phyloP scores from a whole-genome alignment of 106 monocot species.

The Hemerocallis citrina region DNA sequence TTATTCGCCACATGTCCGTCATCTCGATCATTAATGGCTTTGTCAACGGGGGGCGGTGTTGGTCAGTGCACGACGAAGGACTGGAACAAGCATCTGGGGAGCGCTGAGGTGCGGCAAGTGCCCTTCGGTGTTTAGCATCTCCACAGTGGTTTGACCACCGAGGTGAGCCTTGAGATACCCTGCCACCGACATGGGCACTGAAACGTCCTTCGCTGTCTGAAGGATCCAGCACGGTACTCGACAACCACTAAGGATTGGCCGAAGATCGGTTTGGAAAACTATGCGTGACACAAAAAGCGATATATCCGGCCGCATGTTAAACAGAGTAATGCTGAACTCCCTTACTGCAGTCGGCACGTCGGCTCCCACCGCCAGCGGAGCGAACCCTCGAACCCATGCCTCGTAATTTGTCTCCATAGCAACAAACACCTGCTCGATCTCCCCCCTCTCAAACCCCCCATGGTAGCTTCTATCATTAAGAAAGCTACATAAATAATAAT shows the following conservation, averaged over 20 bases:
- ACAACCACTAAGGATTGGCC: slow-evolving; percentile 59
- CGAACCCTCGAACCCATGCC: slow-evolving; percentile 88
- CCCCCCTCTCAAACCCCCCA: slow-evolving; percentile 76
- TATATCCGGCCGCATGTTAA: slow-evolving; percentile 99
- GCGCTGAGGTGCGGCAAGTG: slow-evolving; percentile 98
- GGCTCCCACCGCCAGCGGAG: slow-evolving; percentile 89
- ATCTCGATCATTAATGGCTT: no score
- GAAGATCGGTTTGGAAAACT: slow-evolving; percentile 77
- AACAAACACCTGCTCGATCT: slow-evolving; percentile 59
- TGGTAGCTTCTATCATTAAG: slow-evolving; percentile 83
- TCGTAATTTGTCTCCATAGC: slow-evolving; percentile 96
- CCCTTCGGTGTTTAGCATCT: slow-evolving; percentile 80
- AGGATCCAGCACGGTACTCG: slow-evolving; percentile 75
- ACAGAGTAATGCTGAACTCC: slow-evolving; percentile 94
- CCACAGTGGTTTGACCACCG: slow-evolving; percentile 65
- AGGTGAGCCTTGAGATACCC: slow-evolving; percentile 64
- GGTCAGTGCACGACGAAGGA: slow-evolving; percentile 60
- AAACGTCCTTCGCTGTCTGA: slow-evolving; percentile 74
- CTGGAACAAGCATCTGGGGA: slow-evolving; percentile 51
- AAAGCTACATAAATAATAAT: slow-evolving; percentile 30
- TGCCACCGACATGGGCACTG: slow-evolving; percentile 70
- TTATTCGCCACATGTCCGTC: slow-evolving; percentile 25
- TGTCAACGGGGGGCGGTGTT: no score
- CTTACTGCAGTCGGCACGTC: slow-evolving; percentile 90
- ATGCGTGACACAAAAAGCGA: slow-evolving; percentile 76